Conservation (phyloP, 2,329 filamentous ascomycete genomes). For the Ophiostoma pallidulum region DNA sequence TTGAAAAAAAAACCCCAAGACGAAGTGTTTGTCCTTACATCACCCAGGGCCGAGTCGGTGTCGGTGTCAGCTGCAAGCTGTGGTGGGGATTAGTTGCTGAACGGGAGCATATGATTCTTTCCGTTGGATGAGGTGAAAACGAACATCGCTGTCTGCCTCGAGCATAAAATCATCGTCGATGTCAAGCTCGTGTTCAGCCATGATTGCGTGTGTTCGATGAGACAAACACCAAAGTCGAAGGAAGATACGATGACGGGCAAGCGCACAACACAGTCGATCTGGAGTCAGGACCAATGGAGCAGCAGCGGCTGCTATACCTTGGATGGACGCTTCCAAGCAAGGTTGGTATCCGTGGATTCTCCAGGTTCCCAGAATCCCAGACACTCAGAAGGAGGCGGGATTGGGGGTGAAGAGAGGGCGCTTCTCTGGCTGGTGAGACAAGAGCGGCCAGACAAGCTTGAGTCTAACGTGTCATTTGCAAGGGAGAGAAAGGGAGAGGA, state of each 20-base stretch:
- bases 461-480: not conserved
- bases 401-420: not conserved
- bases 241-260: not conserved
- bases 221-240: not conserved
- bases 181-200: conserved; percentile 1
- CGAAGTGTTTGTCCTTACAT: conserved; percentile 17
- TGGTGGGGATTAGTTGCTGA: too few species aligned
- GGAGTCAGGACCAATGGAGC: conserved; percentile 1
- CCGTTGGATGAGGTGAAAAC: not conserved
- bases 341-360: not conserved
- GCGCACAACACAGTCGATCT: not conserved
- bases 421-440: not conserved
- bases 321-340: conserved; percentile 17
- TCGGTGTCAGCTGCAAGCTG: conserved; percentile 5
- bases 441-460: not conserved
- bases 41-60: conserved; percentile 23
- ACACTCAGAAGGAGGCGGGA: not conserved
- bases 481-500: not conserved
- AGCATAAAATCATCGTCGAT: conserved; percentile 4
- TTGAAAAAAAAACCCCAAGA: too few species aligned
- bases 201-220: not conserved
- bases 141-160: conserved; percentile 8
- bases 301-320: conserved; percentile 17
- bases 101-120: too few species aligned
- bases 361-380: not conserved